Conservation (phyloP, 805 yeast species). For the Cyberlindnera maritima region DNA sequence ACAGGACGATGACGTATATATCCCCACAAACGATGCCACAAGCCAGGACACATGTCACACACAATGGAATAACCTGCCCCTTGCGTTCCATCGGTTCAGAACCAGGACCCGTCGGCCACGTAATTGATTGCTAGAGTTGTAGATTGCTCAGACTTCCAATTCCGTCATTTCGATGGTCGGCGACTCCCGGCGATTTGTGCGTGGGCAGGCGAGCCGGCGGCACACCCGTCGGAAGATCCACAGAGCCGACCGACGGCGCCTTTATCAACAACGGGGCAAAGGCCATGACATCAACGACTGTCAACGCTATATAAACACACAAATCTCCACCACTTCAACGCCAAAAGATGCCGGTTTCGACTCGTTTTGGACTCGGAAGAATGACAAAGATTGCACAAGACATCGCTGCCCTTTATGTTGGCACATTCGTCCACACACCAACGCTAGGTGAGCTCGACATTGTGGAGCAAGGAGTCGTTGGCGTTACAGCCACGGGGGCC, state of each 20-base stretch:
- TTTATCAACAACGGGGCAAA: slow-evolving; percentile 1
- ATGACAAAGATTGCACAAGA: slow-evolving; percentile 7
- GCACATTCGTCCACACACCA: slow-evolving; percentile 76
- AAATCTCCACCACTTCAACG: no score
- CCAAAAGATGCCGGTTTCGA: background rate
- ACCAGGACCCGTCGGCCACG: no score
- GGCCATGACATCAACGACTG: background rate
- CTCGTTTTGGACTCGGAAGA: background rate
- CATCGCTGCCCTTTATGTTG: slow-evolving; percentile 46
- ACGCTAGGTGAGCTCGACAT: slow-evolving; percentile 53
- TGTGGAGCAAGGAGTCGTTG: slow-evolving; percentile 53
- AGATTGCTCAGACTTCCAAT: no score
- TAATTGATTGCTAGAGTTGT: no score
- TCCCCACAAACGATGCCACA: no score
- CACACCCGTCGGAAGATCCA: background rate
- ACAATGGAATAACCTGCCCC: no score
- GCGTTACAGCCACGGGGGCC: slow-evolving; percentile 46
- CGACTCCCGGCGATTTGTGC: background rate
- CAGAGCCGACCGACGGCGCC: slow-evolving; percentile 2
- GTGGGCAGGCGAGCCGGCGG: background rate
- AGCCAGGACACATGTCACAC: no score
- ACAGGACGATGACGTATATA: no score
- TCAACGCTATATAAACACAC: no score
- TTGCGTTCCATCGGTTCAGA: no score
- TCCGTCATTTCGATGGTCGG: background rate